A percentile compares a stretch with the other conserved stretches of the same genome.
Evolutionary conservation across 2,329 filamentous ascomycete genomes (phyloP).

Genomic region (Pseudogymnoascus sp.): DNA sequence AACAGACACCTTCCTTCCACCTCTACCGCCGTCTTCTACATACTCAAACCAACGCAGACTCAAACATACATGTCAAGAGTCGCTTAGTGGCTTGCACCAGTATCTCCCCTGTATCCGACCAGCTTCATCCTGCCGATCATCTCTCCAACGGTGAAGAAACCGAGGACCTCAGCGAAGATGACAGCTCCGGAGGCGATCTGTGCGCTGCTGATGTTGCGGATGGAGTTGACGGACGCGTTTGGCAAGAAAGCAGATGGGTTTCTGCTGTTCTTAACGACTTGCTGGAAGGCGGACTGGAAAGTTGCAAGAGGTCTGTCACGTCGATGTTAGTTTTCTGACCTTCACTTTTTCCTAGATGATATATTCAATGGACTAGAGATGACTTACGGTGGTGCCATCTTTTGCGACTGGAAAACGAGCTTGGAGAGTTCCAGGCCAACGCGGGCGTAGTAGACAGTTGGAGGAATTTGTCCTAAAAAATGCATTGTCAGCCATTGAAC

Average conservation of each 20-base stretch:
- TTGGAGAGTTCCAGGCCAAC: conserved; percentile 82
- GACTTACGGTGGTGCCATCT: conserved; percentile 92
- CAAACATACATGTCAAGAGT: background rate
- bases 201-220: conserved; percentile 63
- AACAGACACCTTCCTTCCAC: background rate
- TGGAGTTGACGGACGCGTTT: conserved; percentile 42
- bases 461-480: conserved; percentile 67
- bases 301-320: conserved; percentile 60
- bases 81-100: conserved; percentile 47
- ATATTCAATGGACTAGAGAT: background rate
- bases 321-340: background rate
- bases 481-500: conserved; percentile 14
- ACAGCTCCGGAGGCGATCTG: conserved; percentile 70
- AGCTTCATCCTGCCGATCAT: conserved; percentile 95
- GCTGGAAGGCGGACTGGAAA: conserved; percentile 82
- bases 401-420: conserved; percentile 78
- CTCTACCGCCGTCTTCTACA: background rate
- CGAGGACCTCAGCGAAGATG: conserved; percentile 75
- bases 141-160: conserved; percentile 97
- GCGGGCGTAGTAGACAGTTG: conserved; percentile 83
- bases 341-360: background rate
- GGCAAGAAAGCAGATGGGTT: conserved; percentile 57
- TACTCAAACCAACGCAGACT: background rate
- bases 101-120: conserved; percentile 78
- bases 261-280: conserved; percentile 60